phyloP scores from a whole-genome alignment of 352 stramenopile species.

The Globisporangium rhizosaccharum region DNA sequence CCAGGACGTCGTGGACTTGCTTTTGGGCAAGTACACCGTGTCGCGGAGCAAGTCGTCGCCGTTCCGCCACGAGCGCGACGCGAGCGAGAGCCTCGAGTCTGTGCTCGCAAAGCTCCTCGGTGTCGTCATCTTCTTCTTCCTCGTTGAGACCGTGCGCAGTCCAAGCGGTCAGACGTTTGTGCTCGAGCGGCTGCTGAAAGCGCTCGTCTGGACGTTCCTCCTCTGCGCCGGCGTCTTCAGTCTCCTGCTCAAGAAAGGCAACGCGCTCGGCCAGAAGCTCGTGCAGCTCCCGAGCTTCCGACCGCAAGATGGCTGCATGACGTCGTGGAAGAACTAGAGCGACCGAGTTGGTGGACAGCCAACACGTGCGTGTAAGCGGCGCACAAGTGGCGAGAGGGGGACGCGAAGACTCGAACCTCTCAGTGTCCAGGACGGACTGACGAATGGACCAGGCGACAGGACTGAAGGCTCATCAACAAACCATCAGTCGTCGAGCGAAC shows the following conservation, averaged over 20 bases:
- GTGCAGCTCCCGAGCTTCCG: constrained; percentile 58
- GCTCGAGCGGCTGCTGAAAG: constrained; percentile 53
- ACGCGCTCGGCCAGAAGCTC: constrained; percentile 54
- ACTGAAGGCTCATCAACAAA: too few relatives aligned
- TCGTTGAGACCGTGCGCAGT: constrained; percentile 51
- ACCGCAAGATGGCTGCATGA: constrained; percentile 73
- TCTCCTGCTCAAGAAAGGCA: constrained; percentile 75
- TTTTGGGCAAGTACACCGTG: constrained; percentile 63
- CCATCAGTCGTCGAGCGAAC: too few relatives aligned
- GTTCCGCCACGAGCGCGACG: constrained; percentile 21
- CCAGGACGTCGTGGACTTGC: constrained; percentile 92
- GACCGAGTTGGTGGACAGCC: neutral
- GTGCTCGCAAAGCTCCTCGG: constrained; percentile 46
- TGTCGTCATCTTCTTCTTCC: constrained; percentile 45
- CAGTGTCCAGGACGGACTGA: neutral
- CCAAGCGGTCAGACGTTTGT: constrained; percentile 28
- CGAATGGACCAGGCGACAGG: too few relatives aligned
- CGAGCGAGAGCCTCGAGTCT: constrained; percentile 50
- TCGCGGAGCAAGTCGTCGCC: constrained; percentile 49
- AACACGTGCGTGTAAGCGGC: neutral
- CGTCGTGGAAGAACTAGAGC: constrained; percentile 57
- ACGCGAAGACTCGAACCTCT: neutral
- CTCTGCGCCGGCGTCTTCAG: constrained; percentile 42
- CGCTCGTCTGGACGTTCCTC: constrained; percentile 43
- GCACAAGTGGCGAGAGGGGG: neutral